Evolutionary conservation across 2,329 filamentous ascomycete species (phyloP), one percentile per base, ranked within the genome.

Genomic region (Akanthomyces dipterigenus): DNA sequence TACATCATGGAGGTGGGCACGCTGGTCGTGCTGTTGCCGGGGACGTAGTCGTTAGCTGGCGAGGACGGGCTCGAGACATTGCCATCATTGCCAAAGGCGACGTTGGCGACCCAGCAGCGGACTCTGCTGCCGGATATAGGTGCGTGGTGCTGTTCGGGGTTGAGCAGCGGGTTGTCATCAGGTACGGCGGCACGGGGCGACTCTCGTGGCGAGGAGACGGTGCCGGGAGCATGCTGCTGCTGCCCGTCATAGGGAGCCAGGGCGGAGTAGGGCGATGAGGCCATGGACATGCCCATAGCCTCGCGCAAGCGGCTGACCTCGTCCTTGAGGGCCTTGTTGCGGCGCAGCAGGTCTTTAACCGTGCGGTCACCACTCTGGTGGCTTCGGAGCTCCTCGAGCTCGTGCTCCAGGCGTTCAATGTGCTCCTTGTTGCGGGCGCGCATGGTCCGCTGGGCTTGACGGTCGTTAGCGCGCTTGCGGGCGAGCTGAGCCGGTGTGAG

Each of bases 391-490:
- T 93, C 89, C 60, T 87, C 82, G 63, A 96, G 88, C 67, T 89
- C 85, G 65, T 80, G 80, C 76, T 96, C 90, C 55, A 96, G 78
- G 24, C 80, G 80, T 70, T 95, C 90, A 68, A 96, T 96, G 72
- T 91, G 89, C 70, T 89, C 85, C 77, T 92, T 93, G 43, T 91
- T 96, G 67, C 92, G 84, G 73, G 92, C 90, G 55, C 92, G 82
- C 65, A 96, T 96, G 46, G 90, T 90, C 55, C 92, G 84, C 76
- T 96, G 92, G 46, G 92, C 92, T 75, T 96, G 90, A 64, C 92
- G 85, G 73, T 96, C 92, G 77, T 96, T 96, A 69, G 91, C 90
- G 65, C 92, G 83, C 79, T 96, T 97, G 74, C 92, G 89, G 34
- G 89, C 90, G 63, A 96, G 83, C 75, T 96, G 93, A 64, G 93